A percentile compares a stretch with the other conserved stretches of the same genome.
phyloP scores from a whole-genome alignment of 2,329 filamentous ascomycete species.

The Cercospora sesami region DNA sequence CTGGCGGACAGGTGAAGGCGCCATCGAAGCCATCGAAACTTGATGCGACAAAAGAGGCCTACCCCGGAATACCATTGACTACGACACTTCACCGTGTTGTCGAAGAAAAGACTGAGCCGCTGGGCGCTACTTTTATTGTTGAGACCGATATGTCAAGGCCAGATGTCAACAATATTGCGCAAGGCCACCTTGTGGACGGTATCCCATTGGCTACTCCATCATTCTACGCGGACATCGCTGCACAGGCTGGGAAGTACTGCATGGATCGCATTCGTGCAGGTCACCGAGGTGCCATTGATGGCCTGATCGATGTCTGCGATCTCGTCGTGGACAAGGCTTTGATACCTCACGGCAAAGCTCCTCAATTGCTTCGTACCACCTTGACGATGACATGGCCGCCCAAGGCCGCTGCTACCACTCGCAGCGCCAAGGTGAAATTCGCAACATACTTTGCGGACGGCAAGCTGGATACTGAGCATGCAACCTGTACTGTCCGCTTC shows the following conservation, averaged over 20 bases:
- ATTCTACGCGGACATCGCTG: background rate
- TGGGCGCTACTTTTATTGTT: background rate
- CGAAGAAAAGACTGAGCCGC: background rate
- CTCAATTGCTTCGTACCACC: background rate
- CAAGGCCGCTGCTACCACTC: background rate
- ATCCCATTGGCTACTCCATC: background rate
- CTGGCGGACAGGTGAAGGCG: background rate
- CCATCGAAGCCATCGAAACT: background rate
- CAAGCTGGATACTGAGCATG: conserved; percentile 9
- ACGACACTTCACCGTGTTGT: background rate
- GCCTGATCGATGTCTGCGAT: conserved; percentile 12
- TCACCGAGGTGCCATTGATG: background rate
- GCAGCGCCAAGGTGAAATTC: background rate
- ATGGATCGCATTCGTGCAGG: conserved; percentile 5
- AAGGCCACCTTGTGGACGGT: background rate
- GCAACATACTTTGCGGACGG: background rate
- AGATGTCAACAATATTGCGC: conserved; percentile 1
- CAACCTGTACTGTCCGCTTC: conserved; percentile 15
- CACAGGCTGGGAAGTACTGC: background rate
- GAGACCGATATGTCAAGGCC: background rate
- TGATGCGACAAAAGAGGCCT: background rate
- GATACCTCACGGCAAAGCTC: background rate
- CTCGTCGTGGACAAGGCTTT: conserved; percentile 10
- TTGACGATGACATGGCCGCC: background rate
- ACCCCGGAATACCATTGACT: background rate